Evolutionary conservation across 306 rosid genomes (phyloP), one percentile per base, ranked within the genome.

Genomic region (Lathyrus sativus): DNA sequence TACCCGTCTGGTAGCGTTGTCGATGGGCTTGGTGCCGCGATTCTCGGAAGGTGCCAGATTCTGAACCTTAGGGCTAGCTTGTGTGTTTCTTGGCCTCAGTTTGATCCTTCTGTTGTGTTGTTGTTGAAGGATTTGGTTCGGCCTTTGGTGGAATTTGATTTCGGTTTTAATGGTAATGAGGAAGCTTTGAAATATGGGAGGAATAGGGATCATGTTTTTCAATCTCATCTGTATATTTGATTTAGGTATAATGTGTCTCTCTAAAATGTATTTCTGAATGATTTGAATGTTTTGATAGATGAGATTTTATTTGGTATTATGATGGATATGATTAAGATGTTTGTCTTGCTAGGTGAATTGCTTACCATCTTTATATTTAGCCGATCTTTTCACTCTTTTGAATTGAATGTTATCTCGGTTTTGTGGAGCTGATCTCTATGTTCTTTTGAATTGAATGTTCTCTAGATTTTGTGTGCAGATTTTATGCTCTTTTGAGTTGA

Each of bases 1-100:
- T 85, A 85, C 51, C 95, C 99, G 0, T 88, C 95, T 3, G 99
- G 92, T 19, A 93, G 99, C 48, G 85, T 93, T 37, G 85, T 87
- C 6, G 97, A 90, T 42, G 96, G 97, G 15, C 29, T 90, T 29
- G 84, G 76, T 2, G 99, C 99, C 12, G 89, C 99, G 1, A 14
- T 93, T 66, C 60, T 93, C 59, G 87, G 81, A 0, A 65, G 84
- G 46, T 93, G 96, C 56, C 87, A 93, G 81, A 24, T 74, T 53
- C 50, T 61, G 75, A 85, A 78, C 15, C 62, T 90, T n/a, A 78
- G 79, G 81, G 99, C 85, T 3, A 67, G 83, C 5, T 71, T 87
- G 4, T 88, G 92, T 64, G 86, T 84, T 51, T 74, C 90, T 9
- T 93, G 97, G 99, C 99, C 97, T 5, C 81, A 81, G 44, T 76